These are phyloP conservation scores for Strobilomyces echinocephalus DNA, from an alignment of 768 basidiomycete species.

Conservation along the genomic window DNA sequence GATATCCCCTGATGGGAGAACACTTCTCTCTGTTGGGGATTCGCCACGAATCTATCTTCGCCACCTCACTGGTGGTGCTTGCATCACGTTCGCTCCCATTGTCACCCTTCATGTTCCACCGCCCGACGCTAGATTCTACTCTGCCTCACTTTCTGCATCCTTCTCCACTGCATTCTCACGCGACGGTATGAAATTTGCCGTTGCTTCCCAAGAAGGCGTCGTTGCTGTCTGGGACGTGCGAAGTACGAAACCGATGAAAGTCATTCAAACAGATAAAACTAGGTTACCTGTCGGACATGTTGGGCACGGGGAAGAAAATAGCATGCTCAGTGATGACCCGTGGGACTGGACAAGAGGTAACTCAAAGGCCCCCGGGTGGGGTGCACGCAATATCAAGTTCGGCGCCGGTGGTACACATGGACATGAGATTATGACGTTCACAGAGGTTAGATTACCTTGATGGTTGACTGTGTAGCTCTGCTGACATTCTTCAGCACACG, in stretches of 20 bases:
- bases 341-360: conserved; percentile 63
- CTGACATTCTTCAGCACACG: conserved; percentile 56
- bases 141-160: conserved; percentile 55
- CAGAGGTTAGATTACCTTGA: conserved; percentile 56
- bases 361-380: conserved; percentile 71
- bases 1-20: conserved; percentile 83
- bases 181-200: conserved; percentile 74
- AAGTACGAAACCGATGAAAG: conserved; percentile 63
- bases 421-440: conserved; percentile 81
- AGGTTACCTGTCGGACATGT: conserved; percentile 27
- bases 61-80: conserved; percentile 61
- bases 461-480: neutral
- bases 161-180: conserved; percentile 78
- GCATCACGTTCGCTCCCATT: conserved; percentile 60
- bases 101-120: conserved; percentile 63
- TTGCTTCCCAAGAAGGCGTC: conserved; percentile 77
- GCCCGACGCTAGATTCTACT: conserved; percentile 41
- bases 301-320: conserved; percentile 40
- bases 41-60: conserved; percentile 83
- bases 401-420: conserved; percentile 52
- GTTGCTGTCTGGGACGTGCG: conserved; percentile 83
- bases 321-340: conserved; percentile 58
- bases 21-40: conserved; percentile 86
- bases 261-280: conserved; percentile 52
- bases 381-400: conserved; percentile 84